Base-by-base conservation (phyloP, 371 early-diverging fungal species). In the Conidiobolus incongruus region DNA sequence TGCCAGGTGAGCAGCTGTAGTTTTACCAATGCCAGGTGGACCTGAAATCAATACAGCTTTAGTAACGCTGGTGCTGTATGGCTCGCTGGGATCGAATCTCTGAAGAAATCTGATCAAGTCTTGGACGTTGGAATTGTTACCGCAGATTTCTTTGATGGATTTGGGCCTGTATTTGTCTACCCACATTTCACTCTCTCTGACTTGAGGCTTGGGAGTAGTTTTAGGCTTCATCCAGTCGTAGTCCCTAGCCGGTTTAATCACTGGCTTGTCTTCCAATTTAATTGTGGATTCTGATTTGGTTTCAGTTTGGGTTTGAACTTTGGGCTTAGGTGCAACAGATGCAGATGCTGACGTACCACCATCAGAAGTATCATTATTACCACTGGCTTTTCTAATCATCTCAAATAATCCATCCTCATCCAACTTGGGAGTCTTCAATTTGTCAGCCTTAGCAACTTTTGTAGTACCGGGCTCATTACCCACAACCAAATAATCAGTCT, bases 21-120 rank as follows among this genome's bases (percentile, higher is more conserved):
- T 99, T 60, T 99, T 99, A 29, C 99, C 99, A 23, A 98, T 81
- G 1, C 99, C 99, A 7, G 99, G 98, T 10, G 92, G 81, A 0
- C 99, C 99, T 34, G 91, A 87, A 0, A 99, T 60, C 6, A 99
- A 54, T 2, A 83, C 67, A 0, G 98, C 91, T 13, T 78, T 68
- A 40, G 50, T 62, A 31, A 36, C 40, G 5, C 63, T 67, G 41
- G 54, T 52, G 36, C n/a, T n/a, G n/a, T 47, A 55, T 46, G 40
- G 52, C 16, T 40, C 40, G 13, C 62, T 59, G 1, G 40, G 29
- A 6, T 52, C 55, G 60, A 79, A 87, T 2, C 50, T 52, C 38
- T 56, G 44, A 7, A 99, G 68, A 86, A 86, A 97, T 24, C 51
- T 57, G 15, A 68, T 51, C 13, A 99, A 58, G 16, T 60, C 60